These are phyloP conservation scores for Aureobasidium sp. DNA, from an alignment of 2,329 filamentous ascomycete genomes.

Conservation along the genomic window DNA sequence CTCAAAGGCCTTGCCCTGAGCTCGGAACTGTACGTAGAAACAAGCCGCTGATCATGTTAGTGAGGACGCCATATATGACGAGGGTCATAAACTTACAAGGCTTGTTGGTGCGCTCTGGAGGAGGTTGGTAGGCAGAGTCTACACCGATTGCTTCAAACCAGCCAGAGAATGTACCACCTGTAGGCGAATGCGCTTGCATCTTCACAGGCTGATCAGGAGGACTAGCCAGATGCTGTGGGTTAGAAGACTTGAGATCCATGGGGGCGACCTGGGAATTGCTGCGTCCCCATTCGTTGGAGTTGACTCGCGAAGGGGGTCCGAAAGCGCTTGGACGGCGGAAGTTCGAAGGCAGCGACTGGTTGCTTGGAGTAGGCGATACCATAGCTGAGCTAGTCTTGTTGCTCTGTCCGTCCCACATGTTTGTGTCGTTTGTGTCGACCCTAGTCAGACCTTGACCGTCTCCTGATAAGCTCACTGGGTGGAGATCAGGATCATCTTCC, in stretches of 20 bases:
- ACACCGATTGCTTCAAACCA: constrained; percentile 91
- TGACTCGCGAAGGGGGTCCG: constrained; percentile 37
- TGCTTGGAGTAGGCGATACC: constrained; percentile 44
- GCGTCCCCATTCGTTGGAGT: constrained; percentile 37
- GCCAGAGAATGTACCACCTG: constrained; percentile 60
- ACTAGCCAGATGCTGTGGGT: constrained; percentile 36
- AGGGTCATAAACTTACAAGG: constrained; percentile 45
- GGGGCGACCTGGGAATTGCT: constrained; percentile 50
- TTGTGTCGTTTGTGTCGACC: constrained; percentile 39
- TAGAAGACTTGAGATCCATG: constrained; percentile 39
- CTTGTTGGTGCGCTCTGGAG: constrained; percentile 62
- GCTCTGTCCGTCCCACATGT: constrained; percentile 44
- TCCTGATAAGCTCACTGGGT: constrained; percentile 67
- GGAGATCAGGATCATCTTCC: constrained; percentile 69
- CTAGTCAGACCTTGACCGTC: constrained; percentile 57
- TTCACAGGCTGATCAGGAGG: constrained; percentile 50
- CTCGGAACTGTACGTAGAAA: constrained; percentile 66
- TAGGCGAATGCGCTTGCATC: constrained; percentile 50
- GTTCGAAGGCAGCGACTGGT: constrained; percentile 39
- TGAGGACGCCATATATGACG: constrained; percentile 4
- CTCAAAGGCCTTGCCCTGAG: constrained; percentile 41
- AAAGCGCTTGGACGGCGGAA: constrained; percentile 41
- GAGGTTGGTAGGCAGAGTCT: constrained; percentile 77
- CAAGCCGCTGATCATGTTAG: constrained; percentile 60
- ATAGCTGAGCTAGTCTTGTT: constrained; percentile 52